Conservation (phyloP, 164 flowering plant genomes). For the Cinnamomum chago region DNA sequence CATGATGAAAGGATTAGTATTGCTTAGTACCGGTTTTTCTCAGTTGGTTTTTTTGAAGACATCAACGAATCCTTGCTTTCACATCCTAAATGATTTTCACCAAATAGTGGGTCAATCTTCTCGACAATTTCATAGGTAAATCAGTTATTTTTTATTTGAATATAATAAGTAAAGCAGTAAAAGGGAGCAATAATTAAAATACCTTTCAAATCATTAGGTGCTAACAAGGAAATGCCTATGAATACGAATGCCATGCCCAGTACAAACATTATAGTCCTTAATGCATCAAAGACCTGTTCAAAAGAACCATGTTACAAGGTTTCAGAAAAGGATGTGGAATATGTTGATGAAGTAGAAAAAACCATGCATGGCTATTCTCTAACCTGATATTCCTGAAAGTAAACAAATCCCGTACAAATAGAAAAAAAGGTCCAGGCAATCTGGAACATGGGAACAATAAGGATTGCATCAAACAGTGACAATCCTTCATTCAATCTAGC, state of each 20-base stretch:
- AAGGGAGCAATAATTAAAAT: conserved; percentile 8
- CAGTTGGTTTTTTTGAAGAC: conserved; percentile 41
- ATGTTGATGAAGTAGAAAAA: conserved; percentile 4
- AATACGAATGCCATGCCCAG: conserved; percentile 85
- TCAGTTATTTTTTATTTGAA: no score
- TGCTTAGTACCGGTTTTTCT: conserved; percentile 52
- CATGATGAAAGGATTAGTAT: no score
- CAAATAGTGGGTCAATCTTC: neutral
- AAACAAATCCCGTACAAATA: conserved; percentile 92
- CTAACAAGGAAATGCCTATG: conserved; percentile 87
- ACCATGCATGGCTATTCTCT: neutral
- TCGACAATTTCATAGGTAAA: neutral
- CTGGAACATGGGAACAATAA: conserved; percentile 98
- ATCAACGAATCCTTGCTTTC: conserved; percentile 59
- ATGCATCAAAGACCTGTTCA: conserved; percentile 73
- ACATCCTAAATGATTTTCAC: conserved; percentile 40
- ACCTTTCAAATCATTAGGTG: conserved; percentile 94
- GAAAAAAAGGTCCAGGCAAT: conserved; percentile 98
- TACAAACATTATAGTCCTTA: conserved; percentile 84
- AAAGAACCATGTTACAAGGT: conserved; percentile 1
- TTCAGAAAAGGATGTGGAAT: neutral
- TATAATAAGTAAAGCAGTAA: neutral
- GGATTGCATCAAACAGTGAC: conserved; percentile 87
- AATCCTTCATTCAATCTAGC: conserved; percentile 93
- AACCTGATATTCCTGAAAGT: conserved; percentile 98